phyloP scores from a whole-genome alignment of 371 early-diverging fungal species.

The Apophysomyces elegans region DNA sequence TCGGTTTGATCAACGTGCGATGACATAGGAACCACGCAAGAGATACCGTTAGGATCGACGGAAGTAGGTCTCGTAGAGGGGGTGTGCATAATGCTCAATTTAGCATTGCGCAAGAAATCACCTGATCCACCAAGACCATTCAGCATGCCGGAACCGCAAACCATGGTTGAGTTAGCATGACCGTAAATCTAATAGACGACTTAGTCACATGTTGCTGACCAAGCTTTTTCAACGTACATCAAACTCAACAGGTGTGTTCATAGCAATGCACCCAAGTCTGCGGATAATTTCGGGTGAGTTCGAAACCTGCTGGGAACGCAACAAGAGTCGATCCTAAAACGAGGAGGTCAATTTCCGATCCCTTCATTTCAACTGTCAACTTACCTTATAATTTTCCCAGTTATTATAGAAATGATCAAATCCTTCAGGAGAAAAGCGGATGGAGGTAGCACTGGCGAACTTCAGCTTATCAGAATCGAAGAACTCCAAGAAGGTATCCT shows the following conservation, averaged over 20 bases:
- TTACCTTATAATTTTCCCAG: constrained; percentile 50
- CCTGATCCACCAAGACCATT: constrained; percentile 59
- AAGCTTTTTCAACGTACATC: constrained; percentile 21
- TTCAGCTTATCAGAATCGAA: constrained; percentile 57
- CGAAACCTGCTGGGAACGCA: constrained; percentile 59
- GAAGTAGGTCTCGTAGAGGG: constrained; percentile 56
- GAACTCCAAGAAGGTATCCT: constrained; percentile 59
- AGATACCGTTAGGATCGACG: constrained; percentile 53
- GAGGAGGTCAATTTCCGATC: not conserved
- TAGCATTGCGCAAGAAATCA: constrained; percentile 56
- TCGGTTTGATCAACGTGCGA: constrained; percentile 60
- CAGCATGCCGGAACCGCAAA: constrained; percentile 58
- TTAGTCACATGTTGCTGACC: not conserved
- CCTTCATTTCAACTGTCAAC: not conserved
- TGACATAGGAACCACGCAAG: constrained; percentile 56
- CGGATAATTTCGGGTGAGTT: constrained; percentile 60
- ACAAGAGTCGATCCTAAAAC: constrained; percentile 40
- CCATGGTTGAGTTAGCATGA: constrained; percentile 58
- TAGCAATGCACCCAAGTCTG: constrained; percentile 59
- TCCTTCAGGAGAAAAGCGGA: constrained; percentile 59
- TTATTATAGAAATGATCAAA: constrained; percentile 56
- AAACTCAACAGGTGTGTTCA: constrained; percentile 63
- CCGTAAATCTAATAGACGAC: constrained; percentile 41
- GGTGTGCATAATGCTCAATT: constrained; percentile 57
- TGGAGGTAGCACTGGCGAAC: constrained; percentile 60